Percentiles rank a stretch among this genome's conserved stretches.
phyloP scores from a whole-genome alignment of 805 yeast genomes.

The Starmerella floricola region DNA sequence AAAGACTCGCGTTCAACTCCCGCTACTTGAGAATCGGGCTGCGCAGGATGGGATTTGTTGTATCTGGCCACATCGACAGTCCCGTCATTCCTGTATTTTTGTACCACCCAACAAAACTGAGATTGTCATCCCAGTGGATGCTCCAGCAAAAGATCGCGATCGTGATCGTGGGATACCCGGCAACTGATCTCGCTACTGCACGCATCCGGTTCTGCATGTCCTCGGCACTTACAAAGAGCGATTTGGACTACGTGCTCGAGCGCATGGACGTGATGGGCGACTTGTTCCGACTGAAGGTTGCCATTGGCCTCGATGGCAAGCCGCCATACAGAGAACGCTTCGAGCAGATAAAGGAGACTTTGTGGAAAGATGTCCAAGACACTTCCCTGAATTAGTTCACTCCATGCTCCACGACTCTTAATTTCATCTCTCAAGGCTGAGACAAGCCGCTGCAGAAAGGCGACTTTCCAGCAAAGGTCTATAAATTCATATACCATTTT shows the following conservation, averaged over 20 bases:
- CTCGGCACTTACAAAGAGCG: constrained; percentile 84
- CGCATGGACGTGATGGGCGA: constrained; percentile 21
- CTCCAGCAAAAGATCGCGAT: constrained; percentile 74
- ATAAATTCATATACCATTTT: too few species aligned
- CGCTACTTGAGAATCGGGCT: constrained; percentile 84
- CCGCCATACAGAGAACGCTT: constrained; percentile 22
- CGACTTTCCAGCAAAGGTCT: too few species aligned
- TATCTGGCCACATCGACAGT: constrained; percentile 88
- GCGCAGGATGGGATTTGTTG: constrained; percentile 85
- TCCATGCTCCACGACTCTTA: too few species aligned
- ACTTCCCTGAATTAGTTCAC: constrained; percentile 14
- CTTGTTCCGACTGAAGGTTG: constrained; percentile 19
- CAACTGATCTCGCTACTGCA: constrained; percentile 81
- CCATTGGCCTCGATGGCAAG: constrained; percentile 17
- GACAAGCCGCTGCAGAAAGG: too few species aligned
- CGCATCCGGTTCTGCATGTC: constrained; percentile 90
- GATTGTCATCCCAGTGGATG: constrained; percentile 75
- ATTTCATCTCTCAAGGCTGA: too few species aligned
- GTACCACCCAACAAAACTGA: constrained; percentile 89
- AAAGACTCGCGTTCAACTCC: constrained; percentile 90
- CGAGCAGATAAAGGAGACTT: constrained; percentile 22
- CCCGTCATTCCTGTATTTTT: constrained; percentile 86
- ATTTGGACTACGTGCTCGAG: constrained; percentile 46
- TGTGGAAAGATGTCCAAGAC: constrained; percentile 26
- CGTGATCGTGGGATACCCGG: constrained; percentile 96